Evolutionary conservation across 129 eudicot species (phyloP).

Genomic region (Flaveria trinervia): DNA sequence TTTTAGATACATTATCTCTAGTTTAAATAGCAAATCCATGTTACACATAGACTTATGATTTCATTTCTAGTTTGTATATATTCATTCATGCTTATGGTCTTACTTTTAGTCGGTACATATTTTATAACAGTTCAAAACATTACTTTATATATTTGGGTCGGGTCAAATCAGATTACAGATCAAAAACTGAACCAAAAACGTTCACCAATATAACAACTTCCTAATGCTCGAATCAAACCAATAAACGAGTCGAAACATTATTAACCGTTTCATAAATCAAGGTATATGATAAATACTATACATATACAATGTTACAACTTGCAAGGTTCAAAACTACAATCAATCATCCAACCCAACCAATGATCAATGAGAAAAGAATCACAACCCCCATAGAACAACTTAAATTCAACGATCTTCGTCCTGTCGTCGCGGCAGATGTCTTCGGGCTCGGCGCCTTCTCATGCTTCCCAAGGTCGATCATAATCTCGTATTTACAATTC

Average conservation of each 20-base stretch:
- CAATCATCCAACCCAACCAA: conserved; percentile 31
- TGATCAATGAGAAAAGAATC: conserved; percentile 17
- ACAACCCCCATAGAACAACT: conserved; percentile 6
- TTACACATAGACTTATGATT: too few relatives aligned
- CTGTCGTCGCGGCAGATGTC: conserved; percentile 19
- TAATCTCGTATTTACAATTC: conserved; percentile 61
- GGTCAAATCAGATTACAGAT: too few relatives aligned
- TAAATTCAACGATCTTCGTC: conserved; percentile 15
- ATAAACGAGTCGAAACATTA: conserved; percentile 5
- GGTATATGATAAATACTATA: background rate
- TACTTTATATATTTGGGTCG: too few relatives aligned
- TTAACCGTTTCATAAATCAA: conserved; percentile 1
- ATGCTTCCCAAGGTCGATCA: conserved; percentile 64
- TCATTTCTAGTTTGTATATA: too few relatives aligned
- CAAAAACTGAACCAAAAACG: too few relatives aligned
- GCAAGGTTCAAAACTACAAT: conserved; percentile 33
- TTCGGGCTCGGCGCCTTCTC: conserved; percentile 31
- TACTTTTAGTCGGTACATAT: too few relatives aligned
- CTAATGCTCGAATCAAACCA: too few relatives aligned
- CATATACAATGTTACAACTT: conserved; percentile 1
- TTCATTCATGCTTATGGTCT: too few relatives aligned
- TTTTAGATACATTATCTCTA: too few relatives aligned
- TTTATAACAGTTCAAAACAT: too few relatives aligned
- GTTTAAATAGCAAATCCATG: too few relatives aligned
- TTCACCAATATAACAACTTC: too few relatives aligned